These are phyloP conservation scores for Globisporangium solare DNA, from an alignment of 352 stramenopile species.

Conservation along the genomic window DNA sequence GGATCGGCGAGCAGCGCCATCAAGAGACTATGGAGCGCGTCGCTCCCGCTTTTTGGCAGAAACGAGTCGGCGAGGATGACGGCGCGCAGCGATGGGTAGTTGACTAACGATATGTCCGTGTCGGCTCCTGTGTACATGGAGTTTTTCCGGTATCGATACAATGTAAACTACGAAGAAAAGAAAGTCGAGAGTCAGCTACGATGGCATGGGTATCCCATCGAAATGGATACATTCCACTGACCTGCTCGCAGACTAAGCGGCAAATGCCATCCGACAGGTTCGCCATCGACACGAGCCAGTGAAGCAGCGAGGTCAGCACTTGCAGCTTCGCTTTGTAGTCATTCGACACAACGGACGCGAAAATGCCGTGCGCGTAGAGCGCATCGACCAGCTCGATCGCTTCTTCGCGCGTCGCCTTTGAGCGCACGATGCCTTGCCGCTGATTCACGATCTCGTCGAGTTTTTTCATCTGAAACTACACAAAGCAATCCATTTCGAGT, in stretches of 20 bases:
- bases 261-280: constrained; percentile 80
- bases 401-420: constrained; percentile 62
- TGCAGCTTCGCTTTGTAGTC: constrained; percentile 68
- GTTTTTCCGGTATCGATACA: constrained; percentile 7
- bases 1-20: constrained; percentile 95
- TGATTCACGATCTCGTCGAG: constrained; percentile 71
- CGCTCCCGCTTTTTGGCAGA: constrained; percentile 69
- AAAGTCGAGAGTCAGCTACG: neutral
- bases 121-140: constrained; percentile 20
- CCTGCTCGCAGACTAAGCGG: constrained; percentile 79
- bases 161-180: constrained; percentile 6
- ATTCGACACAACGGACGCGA: constrained; percentile 74
- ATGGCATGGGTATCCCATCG: neutral
- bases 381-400: constrained; percentile 65
- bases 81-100: constrained; percentile 60
- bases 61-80: constrained; percentile 85
- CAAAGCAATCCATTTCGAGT: neutral
- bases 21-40: constrained; percentile 90
- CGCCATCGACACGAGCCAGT: constrained; percentile 78
- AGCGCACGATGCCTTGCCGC: constrained; percentile 67
- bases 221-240: constrained; percentile 5
- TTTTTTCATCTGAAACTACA: constrained; percentile 82
- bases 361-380: constrained; percentile 63
- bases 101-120: constrained; percentile 5
- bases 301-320: constrained; percentile 64